Conservation (phyloP, 108 stramenopile species). For the Cyclotella choctawhatcheeana region DNA sequence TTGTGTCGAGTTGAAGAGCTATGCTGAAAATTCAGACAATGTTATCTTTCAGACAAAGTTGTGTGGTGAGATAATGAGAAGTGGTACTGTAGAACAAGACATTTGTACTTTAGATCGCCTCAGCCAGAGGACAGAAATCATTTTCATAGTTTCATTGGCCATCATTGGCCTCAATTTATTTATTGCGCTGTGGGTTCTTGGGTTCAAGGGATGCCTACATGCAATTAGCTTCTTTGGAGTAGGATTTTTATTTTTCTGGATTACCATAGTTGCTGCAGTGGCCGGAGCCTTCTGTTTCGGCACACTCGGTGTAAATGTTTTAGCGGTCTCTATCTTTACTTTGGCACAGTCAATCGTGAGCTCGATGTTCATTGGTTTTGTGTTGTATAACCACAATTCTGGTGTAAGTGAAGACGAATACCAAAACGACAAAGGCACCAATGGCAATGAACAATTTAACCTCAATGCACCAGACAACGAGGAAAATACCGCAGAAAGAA, state of each 20-base stretch:
- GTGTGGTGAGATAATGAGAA: slow-evolving; percentile 47
- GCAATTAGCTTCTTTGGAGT: slow-evolving; percentile 33
- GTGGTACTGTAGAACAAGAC: slow-evolving; percentile 27
- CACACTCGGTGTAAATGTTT: slow-evolving; percentile 25
- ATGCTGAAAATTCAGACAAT: slow-evolving; percentile 33
- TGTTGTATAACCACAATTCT: slow-evolving; percentile 3
- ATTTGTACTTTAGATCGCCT: slow-evolving; percentile 29
- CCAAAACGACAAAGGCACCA: not conserved
- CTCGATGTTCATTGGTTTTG: slow-evolving; percentile 32
- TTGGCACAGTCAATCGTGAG: slow-evolving; percentile 28
- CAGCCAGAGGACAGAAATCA: slow-evolving; percentile 12
- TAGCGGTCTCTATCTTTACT: slow-evolving; percentile 30
- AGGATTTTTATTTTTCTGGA: slow-evolving; percentile 26
- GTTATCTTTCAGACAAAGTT: slow-evolving; percentile 41
- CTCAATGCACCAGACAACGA: slow-evolving; percentile 9
- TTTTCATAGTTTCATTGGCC: slow-evolving; percentile 17
- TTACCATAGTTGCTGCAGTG: slow-evolving; percentile 26
- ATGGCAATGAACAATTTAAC: not conserved
- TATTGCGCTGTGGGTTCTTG: slow-evolving; percentile 30
- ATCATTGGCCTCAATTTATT: slow-evolving; percentile 21
- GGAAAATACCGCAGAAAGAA: not conserved
- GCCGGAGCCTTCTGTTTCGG: slow-evolving; percentile 41
- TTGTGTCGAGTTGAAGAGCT: slow-evolving; percentile 48
- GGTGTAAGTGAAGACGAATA: not conserved
- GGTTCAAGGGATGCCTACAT: slow-evolving; percentile 15